A percentile compares a stretch with the other conserved stretches of the same genome.
Conservation (phyloP, 371 early-diverging fungal species). For the Haplosporangium sp. region DNA sequence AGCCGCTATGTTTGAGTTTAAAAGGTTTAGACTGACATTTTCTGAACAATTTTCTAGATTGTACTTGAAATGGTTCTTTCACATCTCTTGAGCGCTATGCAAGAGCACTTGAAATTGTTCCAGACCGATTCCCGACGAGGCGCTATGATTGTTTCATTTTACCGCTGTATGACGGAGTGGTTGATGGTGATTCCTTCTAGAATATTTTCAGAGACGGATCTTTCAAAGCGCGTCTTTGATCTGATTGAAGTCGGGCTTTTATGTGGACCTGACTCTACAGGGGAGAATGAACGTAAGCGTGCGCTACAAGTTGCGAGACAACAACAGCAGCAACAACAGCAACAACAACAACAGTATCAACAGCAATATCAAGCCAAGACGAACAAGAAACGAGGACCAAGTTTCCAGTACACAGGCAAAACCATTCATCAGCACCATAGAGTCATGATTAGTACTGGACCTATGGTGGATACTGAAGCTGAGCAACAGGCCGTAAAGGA, state of each 20-base stretch:
- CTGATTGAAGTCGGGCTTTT: constrained; percentile 65
- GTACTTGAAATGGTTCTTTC: constrained; percentile 74
- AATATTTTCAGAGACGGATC: constrained; percentile 71
- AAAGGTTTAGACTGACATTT: no score
- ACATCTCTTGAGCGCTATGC: constrained; percentile 74
- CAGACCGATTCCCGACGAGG: constrained; percentile 53
- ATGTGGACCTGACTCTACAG: constrained; percentile 56
- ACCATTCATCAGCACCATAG: constrained; percentile 44
- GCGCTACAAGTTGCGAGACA: constrained; percentile 29
- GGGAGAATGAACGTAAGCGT: constrained; percentile 36
- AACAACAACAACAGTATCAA: constrained; percentile 13
- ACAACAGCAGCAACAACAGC: constrained; percentile 22
- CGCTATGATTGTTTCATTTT: constrained; percentile 71
- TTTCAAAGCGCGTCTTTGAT: constrained; percentile 79
- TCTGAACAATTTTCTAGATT: constrained; percentile 45
- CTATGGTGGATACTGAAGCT: constrained; percentile 19
- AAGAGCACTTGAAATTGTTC: constrained; percentile 74
- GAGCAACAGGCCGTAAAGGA: constrained; percentile 46
- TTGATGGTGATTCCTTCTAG: constrained; percentile 75
- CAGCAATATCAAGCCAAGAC: constrained; percentile 5
- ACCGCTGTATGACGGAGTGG: constrained; percentile 83
- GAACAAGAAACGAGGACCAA: constrained; percentile 30
- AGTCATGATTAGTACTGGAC: constrained; percentile 33
- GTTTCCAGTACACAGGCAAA: constrained; percentile 37
- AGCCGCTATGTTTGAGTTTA: background rate